Evolutionary conservation across 495 filamentous ascomycete species (phyloP), one percentile per base, ranked within the genome.

Genomic region (Pseudotulostoma volvatum): DNA sequence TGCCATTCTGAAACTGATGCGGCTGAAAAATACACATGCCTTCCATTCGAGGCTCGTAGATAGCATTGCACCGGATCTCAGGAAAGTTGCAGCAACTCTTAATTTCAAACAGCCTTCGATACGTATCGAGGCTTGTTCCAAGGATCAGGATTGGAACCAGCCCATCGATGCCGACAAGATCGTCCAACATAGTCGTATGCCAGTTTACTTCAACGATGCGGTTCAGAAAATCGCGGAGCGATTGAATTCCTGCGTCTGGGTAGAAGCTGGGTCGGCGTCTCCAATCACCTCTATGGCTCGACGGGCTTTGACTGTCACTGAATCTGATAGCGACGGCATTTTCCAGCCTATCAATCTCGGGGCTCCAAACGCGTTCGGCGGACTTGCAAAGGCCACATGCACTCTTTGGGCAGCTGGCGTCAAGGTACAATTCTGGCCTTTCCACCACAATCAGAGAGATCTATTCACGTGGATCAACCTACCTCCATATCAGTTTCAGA

Each of bases 401-500:
- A 33, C 36, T 1, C 59, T 76, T 0, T 75, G 73, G 71, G 63
- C 59, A 32, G 43, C 51, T 1, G 65, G 68, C 0, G 19, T 61
- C 0, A 44, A 43, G 0, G 54, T 52, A 1, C 28, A 43, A 4
- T 73, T 67, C 55, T 77, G 71, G 73, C 40, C 56, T 0, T 60
- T 66, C 36, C 61, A 68, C 40, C 15, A 15, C 0, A 37, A 31
- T 1, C 67, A 70, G 45, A 64, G 44, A 4, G 30, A 37, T 7
- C 45, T 58, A 1, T 64, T 66, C 38, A 18, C 36, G 3, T 39
- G 32, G 4, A 4, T 72, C n/a, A 36, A 54, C 1, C 56, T 76
- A 0, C 71, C 71, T 8, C 62, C 70, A 0, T 74, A 73, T 32
- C 65, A 71, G 40, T 76, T 76, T 34, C 65, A 70, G 18, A 61